Evolutionary conservation across 352 stramenopile genomes (phyloP).

Genomic region (Pythium brachiatum): DNA sequence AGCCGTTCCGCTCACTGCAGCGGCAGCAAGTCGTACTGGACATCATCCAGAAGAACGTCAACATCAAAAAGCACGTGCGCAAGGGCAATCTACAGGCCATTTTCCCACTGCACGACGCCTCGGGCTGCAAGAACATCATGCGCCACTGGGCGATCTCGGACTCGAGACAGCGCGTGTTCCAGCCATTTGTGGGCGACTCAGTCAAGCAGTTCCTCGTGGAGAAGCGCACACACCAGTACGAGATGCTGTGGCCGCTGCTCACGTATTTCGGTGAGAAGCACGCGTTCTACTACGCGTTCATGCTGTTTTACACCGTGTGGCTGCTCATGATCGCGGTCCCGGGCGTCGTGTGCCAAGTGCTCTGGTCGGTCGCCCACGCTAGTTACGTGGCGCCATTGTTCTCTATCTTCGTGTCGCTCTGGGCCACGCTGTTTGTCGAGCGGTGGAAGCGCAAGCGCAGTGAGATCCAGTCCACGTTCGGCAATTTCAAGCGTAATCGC

Average conservation of each 20-base stretch:
- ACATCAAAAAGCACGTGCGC: slow-evolving; percentile 55
- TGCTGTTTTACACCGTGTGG: slow-evolving; percentile 74
- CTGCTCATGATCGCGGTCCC: slow-evolving; percentile 56
- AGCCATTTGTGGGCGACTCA: slow-evolving; percentile 48
- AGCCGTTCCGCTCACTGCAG: slow-evolving; percentile 71
- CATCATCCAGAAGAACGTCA: slow-evolving; percentile 71
- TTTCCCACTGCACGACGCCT: slow-evolving; percentile 66
- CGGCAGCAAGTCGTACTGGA: slow-evolving; percentile 74
- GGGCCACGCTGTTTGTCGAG: slow-evolving; percentile 85
- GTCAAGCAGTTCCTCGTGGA: slow-evolving; percentile 65
- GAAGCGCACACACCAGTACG: slow-evolving; percentile 59
- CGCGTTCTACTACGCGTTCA: slow-evolving; percentile 76
- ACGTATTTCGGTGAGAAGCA: slow-evolving; percentile 85
- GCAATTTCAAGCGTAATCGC: slow-evolving; percentile 62
- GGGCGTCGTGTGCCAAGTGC: slow-evolving; percentile 45
- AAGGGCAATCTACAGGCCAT: slow-evolving; percentile 53
- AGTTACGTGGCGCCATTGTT: slow-evolving; percentile 49
- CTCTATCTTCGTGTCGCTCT: slow-evolving; percentile 78
- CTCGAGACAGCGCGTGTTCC: slow-evolving; percentile 36
- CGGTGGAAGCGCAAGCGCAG: slow-evolving; percentile 89
- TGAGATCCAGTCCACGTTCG: slow-evolving; percentile 77
- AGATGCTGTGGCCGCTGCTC: slow-evolving; percentile 75
- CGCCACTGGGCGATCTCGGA: slow-evolving; percentile 56
- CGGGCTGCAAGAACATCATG: slow-evolving; percentile 61
- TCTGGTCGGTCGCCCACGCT: slow-evolving; percentile 32